phyloP scores from a whole-genome alignment of 768 basidiomycete species.

The Phylloporus arenicola region DNA sequence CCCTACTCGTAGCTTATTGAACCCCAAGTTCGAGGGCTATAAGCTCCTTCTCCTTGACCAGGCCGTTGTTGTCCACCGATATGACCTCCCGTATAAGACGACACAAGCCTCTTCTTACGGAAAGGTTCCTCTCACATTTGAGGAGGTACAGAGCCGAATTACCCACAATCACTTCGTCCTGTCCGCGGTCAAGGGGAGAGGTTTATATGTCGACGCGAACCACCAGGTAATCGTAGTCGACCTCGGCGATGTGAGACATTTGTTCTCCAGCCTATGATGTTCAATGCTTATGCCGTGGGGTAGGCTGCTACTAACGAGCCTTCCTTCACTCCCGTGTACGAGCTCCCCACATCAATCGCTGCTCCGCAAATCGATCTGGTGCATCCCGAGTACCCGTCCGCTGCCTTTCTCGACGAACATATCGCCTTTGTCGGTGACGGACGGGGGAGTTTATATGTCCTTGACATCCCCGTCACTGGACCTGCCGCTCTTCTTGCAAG shows the following conservation, averaged over 20 bases:
- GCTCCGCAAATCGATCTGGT: slow-evolving; percentile 34
- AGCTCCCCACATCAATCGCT: slow-evolving; percentile 52
- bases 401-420: slow-evolving; percentile 46
- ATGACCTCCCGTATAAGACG: slow-evolving; percentile 41
- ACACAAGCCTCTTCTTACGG: slow-evolving; percentile 55
- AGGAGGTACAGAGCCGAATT: slow-evolving; percentile 80
- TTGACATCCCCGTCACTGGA: slow-evolving; percentile 40
- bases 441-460: slow-evolving; percentile 56
- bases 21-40: slow-evolving; percentile 84
- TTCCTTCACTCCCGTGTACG: slow-evolving; percentile 50
- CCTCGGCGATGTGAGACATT: slow-evolving; percentile 49
- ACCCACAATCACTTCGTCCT: slow-evolving; percentile 75
- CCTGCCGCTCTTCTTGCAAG: slow-evolving; percentile 45
- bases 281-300: slow-evolving; percentile 9
- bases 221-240: slow-evolving; percentile 57
- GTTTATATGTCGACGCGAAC: slow-evolving; percentile 64
- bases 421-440: slow-evolving; percentile 65
- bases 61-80: slow-evolving; percentile 50
- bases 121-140: slow-evolving; percentile 59
- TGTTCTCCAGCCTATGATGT: not conserved
- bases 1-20: slow-evolving; percentile 53
- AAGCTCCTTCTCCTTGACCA: slow-evolving; percentile 60
- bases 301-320: slow-evolving; percentile 48
- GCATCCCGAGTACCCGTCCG: slow-evolving; percentile 73
- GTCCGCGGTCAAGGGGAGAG: slow-evolving; percentile 39